Evolutionary conservation across 2,329 filamentous ascomycete species (phyloP).

Genomic region (Aspergillus versicolor): DNA sequence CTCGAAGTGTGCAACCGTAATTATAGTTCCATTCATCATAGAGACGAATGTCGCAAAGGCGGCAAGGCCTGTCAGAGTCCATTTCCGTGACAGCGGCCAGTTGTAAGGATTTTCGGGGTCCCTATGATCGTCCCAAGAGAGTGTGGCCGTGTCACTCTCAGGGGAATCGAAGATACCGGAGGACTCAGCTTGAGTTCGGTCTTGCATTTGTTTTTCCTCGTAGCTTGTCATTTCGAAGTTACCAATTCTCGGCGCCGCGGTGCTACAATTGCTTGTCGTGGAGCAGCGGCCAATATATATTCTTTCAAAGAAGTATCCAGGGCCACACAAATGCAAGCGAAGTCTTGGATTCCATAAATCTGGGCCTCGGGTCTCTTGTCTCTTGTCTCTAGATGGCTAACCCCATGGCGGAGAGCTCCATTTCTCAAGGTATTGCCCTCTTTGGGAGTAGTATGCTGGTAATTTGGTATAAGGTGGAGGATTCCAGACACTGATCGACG

Average conservation of each 20-base stretch:
- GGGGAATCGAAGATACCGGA: neutral
- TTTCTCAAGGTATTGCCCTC: neutral
- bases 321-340: neutral
- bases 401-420: neutral
- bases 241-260: neutral
- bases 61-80: conserved; percentile 18
- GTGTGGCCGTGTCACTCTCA: neutral
- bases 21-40: conserved; percentile 22
- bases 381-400: neutral
- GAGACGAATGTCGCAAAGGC: conserved; percentile 20
- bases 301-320: too few relatives aligned
- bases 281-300: neutral
- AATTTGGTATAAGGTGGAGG: neutral
- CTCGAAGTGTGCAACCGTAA: conserved; percentile 18
- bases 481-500: neutral
- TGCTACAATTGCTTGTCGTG: neutral
- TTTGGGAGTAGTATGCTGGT: neutral
- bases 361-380: neutral
- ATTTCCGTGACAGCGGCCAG: conserved; percentile 18
- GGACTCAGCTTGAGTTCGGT: neutral
- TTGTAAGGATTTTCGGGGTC: conserved; percentile 21
- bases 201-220: neutral
- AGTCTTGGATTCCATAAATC: neutral
- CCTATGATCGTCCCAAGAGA: neutral
- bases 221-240: neutral